Base-by-base conservation (phyloP, 768 basidiomycete genomes). In the Trametes elegans region DNA sequence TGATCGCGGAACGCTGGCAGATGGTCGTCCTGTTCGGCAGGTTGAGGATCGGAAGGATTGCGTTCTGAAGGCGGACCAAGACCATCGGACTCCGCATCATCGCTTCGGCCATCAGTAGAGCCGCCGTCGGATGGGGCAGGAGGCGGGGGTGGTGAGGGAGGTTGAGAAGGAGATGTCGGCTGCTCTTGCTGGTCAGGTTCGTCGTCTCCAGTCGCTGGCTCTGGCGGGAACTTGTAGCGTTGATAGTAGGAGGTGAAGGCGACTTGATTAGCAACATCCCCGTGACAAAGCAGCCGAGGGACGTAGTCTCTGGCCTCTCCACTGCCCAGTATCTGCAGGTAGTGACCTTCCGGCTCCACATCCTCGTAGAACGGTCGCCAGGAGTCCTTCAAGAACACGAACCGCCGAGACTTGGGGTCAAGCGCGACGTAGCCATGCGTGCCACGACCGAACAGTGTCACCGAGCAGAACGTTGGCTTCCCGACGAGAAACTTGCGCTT, bases 301-400 rank as follows among this genome's bases (percentile, higher is more conserved):
- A n/a, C n/a, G n/a, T n/a, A n/a, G n/a, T n/a, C n/a, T n/a, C n/a
- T 35, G 9, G n/a, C 9, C n/a, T 41, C 40, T 9, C 24, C 40
- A 4, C 21, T 6, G 32, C 47, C 31, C 14, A 39, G 5, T 24
- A 28, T 16, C n/a, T n/a, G n/a, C 18, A 45, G 38, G 10, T 52
- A 35, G 21, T 32, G 26, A 13, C 49, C 43, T 18, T 61, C 60
- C 3, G 29, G 18, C 0, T 29, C 16, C 2, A 49, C 34, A 2
- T 21, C 49, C 19, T 14, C 16, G 28, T 41, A 53, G 23, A 16
- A 28, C 7, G 42, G 43, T 7, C 53, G 48, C 60, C 60, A 61
- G 9, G 29, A 39, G 36, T 61, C 60, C 56, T 58, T 61, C 29
- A 58, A 14, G 45, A 55, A 57, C 0, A 55, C 56, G 9, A 61